Percentiles rank a stretch among this genome's conserved stretches.
These are phyloP conservation scores for Lepidium didymum DNA, from an alignment of 345 rosid species.

Conservation along the genomic window DNA sequence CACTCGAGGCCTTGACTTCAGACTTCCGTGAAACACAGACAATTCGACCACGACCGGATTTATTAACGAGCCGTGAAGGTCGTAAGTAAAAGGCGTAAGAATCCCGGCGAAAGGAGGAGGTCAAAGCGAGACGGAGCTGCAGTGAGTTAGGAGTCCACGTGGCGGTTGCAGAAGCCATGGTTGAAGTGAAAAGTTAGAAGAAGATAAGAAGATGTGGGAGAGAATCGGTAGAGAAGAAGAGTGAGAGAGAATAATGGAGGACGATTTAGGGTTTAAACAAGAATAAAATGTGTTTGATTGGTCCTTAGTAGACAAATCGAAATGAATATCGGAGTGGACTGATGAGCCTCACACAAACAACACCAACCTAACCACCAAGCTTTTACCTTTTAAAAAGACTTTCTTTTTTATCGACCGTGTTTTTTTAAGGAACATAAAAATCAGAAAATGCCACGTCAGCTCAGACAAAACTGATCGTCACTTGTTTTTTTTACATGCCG, in stretches of 20 bases:
- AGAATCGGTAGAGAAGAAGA: background rate
- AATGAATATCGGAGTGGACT: background rate
- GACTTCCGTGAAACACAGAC: constrained; percentile 34
- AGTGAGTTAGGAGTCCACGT: constrained; percentile 65
- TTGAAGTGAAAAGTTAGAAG: background rate
- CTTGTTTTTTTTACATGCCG: too few relatives aligned
- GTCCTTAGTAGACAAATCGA: background rate
- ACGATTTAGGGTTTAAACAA: constrained; percentile 21
- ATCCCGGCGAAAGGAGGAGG: constrained; percentile 21
- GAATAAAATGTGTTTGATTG: background rate
- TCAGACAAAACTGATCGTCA: too few relatives aligned
- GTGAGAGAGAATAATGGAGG: background rate
- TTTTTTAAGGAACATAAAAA: background rate
- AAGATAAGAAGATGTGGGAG: constrained; percentile 16
- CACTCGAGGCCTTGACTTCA: constrained; percentile 23
- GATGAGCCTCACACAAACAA: constrained; percentile 11
- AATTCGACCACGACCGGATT: constrained; percentile 14
- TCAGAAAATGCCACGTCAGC: constrained; percentile 1
- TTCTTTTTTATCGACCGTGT: background rate
- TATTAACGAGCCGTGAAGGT: constrained; percentile 26
- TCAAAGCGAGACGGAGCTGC: constrained; percentile 76
- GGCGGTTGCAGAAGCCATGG: constrained; percentile 47
- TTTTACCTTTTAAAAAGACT: background rate
- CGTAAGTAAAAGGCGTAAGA: constrained; percentile 24
- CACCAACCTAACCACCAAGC: constrained; percentile 9